These are phyloP conservation scores for Heliamphora pulchella DNA, from an alignment of 179 eudicot genomes.

Conservation along the genomic window DNA sequence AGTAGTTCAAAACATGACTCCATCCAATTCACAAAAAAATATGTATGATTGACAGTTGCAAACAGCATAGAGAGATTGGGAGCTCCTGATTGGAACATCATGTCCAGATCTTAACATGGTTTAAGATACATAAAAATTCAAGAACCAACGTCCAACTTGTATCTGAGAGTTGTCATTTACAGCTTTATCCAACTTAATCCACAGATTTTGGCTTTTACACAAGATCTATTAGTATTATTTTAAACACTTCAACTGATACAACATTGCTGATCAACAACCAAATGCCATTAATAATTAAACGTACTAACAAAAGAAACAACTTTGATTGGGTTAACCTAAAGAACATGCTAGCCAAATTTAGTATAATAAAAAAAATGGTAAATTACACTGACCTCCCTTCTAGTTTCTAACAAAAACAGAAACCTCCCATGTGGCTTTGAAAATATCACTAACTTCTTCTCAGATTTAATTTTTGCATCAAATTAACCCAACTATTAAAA, in stretches of 20 bases:
- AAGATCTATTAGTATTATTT: neutral
- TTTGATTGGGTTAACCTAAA: neutral
- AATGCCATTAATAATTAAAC: neutral
- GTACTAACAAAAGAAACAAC: neutral
- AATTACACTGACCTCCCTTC: too few relatives aligned
- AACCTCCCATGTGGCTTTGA: too few relatives aligned
- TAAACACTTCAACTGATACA: neutral
- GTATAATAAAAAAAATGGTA: too few relatives aligned
- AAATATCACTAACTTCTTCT: too few relatives aligned
- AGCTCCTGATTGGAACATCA: neutral
- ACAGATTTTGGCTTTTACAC: neutral
- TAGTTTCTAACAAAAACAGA: too few relatives aligned
- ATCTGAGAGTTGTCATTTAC: neutral
- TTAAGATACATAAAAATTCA: neutral
- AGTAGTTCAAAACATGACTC: neutral
- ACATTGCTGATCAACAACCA: neutral
- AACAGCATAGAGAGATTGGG: neutral
- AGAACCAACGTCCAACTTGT: neutral
- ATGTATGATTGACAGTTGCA: neutral
- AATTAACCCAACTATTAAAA: too few relatives aligned
- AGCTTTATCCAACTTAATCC: neutral
- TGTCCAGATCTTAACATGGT: neutral
- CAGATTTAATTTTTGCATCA: too few relatives aligned
- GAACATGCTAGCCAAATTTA: neutral
- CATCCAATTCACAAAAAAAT: constrained; percentile 8